Percentiles rank a stretch among this genome's conserved stretches.
Evolutionary conservation across 805 yeast species (phyloP).

Genomic region (Wickerhamiella hasegawae): DNA sequence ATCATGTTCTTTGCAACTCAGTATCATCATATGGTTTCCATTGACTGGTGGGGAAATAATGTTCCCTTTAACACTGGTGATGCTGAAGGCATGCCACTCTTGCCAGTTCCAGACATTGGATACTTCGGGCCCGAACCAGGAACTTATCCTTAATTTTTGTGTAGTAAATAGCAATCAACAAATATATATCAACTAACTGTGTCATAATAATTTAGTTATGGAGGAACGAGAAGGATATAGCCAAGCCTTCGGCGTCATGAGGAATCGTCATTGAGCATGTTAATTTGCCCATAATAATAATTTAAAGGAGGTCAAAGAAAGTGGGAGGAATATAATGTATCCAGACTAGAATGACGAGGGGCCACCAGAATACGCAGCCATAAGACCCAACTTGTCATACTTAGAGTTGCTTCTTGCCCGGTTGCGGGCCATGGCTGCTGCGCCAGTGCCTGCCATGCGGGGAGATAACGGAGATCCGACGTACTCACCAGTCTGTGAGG

Average conservation of each 20-base stretch:
- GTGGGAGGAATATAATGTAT: no score
- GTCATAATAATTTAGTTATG: no score
- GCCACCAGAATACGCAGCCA: constrained; percentile 25
- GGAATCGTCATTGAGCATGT: no score
- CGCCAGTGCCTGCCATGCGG: not conserved
- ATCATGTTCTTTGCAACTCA: constrained; percentile 39
- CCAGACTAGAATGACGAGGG: constrained; percentile 20
- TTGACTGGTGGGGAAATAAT: constrained; percentile 58
- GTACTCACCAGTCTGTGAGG: no score
- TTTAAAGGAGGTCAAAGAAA: no score
- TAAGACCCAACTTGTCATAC: constrained; percentile 22
- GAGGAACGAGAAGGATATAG: no score
- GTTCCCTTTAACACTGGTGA: constrained; percentile 14
- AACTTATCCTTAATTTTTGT: not conserved
- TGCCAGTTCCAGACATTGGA: constrained; percentile 15
- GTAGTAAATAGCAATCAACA: no score
- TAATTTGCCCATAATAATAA: no score
- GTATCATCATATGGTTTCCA: constrained; percentile 25
- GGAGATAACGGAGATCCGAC: no score
- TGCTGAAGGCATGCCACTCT: constrained; percentile 7
- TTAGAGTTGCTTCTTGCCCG: constrained; percentile 8
- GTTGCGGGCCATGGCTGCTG: constrained; percentile 1
- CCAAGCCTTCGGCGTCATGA: no score
- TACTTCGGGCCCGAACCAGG: constrained; percentile 19
- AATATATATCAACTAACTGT: no score